A percentile compares a stretch with the other conserved stretches of the same genome.
These are phyloP conservation scores for Wickerhamomyces pijperi DNA, from an alignment of 805 yeast species.

Conservation along the genomic window DNA sequence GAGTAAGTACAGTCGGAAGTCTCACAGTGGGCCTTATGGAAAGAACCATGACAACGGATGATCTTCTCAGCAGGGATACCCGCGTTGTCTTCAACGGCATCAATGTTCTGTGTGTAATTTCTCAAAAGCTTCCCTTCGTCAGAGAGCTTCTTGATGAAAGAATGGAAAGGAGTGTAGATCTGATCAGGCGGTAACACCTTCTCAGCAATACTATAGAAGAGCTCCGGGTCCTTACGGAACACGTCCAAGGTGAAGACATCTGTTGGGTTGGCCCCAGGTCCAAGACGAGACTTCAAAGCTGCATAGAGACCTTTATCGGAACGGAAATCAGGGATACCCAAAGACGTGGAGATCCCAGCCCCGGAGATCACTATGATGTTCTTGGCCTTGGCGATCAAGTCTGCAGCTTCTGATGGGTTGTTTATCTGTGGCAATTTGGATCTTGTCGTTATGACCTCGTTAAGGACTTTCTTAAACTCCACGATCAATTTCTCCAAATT, in stretches of 20 bases:
- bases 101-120: constrained; percentile 87
- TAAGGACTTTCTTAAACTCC: constrained; percentile 52
- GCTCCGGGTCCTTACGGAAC: constrained; percentile 66
- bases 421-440: constrained; percentile 40
- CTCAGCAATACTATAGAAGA: constrained; percentile 80
- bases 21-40: constrained; percentile 77
- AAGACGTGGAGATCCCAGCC: constrained; percentile 84
- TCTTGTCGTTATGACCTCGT: constrained; percentile 47
- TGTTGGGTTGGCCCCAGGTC: constrained; percentile 70
- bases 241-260: constrained; percentile 70
- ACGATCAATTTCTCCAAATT: constrained; percentile 36
- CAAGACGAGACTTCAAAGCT: constrained; percentile 44
- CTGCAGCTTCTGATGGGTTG: constrained; percentile 48
- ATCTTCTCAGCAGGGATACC: constrained; percentile 57
- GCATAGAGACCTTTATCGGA: constrained; percentile 81
- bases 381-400: constrained; percentile 39
- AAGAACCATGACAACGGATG: constrained; percentile 89
- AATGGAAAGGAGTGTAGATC: constrained; percentile 67
- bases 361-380: constrained; percentile 75
- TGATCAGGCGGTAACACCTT: constrained; percentile 69
- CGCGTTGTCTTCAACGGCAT: constrained; percentile 73
- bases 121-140: constrained; percentile 69
- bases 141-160: constrained; percentile 61
- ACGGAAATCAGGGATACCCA: constrained; percentile 89
- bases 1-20: constrained; percentile 48